These are phyloP conservation scores for Dryadomyces quercus-mongolicae DNA, from an alignment of 2,329 filamentous ascomycete genomes.

Conservation along the genomic window DNA sequence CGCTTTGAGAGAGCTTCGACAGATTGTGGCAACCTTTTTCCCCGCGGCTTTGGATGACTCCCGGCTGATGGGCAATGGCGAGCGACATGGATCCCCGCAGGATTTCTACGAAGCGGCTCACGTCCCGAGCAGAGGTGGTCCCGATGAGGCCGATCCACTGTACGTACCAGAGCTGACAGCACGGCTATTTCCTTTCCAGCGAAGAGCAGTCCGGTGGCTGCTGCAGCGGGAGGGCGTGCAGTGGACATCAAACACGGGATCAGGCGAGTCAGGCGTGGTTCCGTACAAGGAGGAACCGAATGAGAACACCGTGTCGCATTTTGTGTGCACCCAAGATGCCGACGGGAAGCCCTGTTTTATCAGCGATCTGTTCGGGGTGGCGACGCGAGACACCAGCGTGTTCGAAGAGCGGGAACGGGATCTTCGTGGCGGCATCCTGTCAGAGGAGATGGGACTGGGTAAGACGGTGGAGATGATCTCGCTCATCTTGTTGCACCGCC, in stretches of 20 bases:
- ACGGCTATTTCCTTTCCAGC: conserved; percentile 59
- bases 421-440: conserved; percentile 51
- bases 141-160: conserved; percentile 22
- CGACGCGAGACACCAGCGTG: conserved; percentile 34
- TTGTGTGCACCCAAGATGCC: conserved; percentile 29
- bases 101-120: conserved; percentile 60
- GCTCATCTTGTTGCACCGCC: conserved; percentile 52
- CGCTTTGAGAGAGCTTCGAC: conserved; percentile 6
- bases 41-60: conserved; percentile 4
- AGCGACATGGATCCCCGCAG: conserved; percentile 26
- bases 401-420: conserved; percentile 30
- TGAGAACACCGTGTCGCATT: conserved; percentile 27
- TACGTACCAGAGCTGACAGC: conserved; percentile 32
- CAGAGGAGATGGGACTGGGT: conserved; percentile 75
- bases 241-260: conserved; percentile 22
- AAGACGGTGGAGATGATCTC: conserved; percentile 69
- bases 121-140: conserved; percentile 38
- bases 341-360: conserved; percentile 23
- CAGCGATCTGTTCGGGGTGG: conserved; percentile 51
- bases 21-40: conserved; percentile 5
- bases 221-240: conserved; percentile 50
- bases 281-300: conserved; percentile 10
- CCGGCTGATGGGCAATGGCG: neutral
- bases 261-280: conserved; percentile 13
- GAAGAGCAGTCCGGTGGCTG: conserved; percentile 58